Percentiles rank a stretch among this genome's conserved stretches.
Evolutionary conservation across 2,329 filamentous ascomycete species (phyloP).

Genomic region (Fusarium aywerte): DNA sequence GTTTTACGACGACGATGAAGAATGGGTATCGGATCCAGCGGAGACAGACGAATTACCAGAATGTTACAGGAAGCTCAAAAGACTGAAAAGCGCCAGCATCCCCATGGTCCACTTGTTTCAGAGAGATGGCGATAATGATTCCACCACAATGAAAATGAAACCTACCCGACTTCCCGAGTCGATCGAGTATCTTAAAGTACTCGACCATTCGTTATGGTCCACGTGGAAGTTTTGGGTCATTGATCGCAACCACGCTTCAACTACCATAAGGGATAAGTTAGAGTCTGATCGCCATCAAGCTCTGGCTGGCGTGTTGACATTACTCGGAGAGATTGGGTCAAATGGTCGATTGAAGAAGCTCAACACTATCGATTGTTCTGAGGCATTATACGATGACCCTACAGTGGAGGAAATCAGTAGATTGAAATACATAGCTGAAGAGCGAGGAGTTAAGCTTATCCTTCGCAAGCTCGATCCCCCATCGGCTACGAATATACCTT

Average conservation of each 20-base stretch:
- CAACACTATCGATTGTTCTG: background rate
- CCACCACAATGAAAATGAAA: background rate
- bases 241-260: no score
- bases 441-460: background rate
- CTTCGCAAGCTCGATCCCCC: background rate
- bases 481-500: no score
- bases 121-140: background rate
- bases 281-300: background rate
- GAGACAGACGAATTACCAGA: background rate
- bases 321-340: background rate
- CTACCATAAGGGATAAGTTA: background rate
- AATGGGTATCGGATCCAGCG: no score
- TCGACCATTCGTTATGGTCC: background rate
- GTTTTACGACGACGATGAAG: background rate
- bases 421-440: background rate
- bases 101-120: background rate
- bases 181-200: background rate
- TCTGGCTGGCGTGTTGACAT: fast-evolving
- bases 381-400: background rate
- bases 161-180: background rate
- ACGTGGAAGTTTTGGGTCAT: background rate
- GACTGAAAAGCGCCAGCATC: background rate
- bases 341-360: background rate
- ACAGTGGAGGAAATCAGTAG: background rate
- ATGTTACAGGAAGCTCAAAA: background rate